Evolutionary conservation across 2,329 filamentous ascomycete genomes (phyloP).

Genomic region (Chrysosporium queenslandicum): DNA sequence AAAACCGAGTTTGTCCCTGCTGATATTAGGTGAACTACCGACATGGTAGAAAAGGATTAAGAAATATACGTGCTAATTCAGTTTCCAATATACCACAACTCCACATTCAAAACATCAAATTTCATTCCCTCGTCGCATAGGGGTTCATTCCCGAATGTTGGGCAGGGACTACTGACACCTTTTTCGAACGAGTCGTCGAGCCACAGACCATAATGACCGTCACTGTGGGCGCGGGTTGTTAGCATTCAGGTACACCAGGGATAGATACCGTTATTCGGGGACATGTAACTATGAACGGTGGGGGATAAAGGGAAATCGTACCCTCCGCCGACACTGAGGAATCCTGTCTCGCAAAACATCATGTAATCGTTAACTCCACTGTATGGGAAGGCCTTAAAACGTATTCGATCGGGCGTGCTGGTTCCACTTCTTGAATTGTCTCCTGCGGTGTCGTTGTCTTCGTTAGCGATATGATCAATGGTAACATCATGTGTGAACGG

Average conservation of each 20-base stretch:
- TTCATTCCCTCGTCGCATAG: constrained; percentile 87
- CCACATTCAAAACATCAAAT: constrained; percentile 81
- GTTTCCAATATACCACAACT: constrained; percentile 80
- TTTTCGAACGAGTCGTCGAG: constrained; percentile 74
- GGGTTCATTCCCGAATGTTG: constrained; percentile 90
- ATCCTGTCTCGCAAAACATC: constrained; percentile 81
- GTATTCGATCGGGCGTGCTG: constrained; percentile 61
- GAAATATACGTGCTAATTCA: constrained; percentile 9
- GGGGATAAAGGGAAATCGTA: constrained; percentile 28
- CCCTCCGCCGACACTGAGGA: constrained; percentile 75
- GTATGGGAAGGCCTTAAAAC: constrained; percentile 96
- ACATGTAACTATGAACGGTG: not conserved
- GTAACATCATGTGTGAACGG: not conserved
- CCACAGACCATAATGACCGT: constrained; percentile 90
- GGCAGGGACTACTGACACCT: constrained; percentile 72
- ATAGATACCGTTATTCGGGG: not conserved
- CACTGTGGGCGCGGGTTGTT: constrained; percentile 30
- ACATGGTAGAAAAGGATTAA: not conserved
- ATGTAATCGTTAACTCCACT: constrained; percentile 94
- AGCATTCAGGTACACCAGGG: not conserved
- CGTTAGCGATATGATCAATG: constrained; percentile 13
- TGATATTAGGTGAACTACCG: too few relatives aligned
- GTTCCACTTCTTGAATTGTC: constrained; percentile 35
- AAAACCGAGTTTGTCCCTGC: too few relatives aligned
- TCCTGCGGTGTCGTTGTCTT: constrained; percentile 14